Evolutionary conservation across 305 asterid genomes (phyloP), one percentile per base, ranked within the genome.

Genomic region (Plantago lanceolata): DNA sequence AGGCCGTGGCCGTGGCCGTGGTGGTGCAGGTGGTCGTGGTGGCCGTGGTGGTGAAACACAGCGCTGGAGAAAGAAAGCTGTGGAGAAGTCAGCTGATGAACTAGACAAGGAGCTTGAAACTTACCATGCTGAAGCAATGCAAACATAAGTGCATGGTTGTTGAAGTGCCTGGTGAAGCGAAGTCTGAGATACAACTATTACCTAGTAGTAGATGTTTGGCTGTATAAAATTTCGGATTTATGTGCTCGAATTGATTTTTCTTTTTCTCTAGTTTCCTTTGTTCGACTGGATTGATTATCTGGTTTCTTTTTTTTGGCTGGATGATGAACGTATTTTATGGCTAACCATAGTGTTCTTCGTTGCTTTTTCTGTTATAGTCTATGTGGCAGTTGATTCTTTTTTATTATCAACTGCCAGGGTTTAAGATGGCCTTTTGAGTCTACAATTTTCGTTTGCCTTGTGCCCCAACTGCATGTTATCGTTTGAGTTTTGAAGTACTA

Each of bases 101-200:
- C 95, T 87, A 37, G 97, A 89, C 86, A 89, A 85, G 76, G 99
- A 93, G 74, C 80, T 93, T 33, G 97, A 93, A 29, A 84, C 58
- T 65, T 87, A 89, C 66, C 99, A 93, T 19, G 79, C 92, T 0
- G 94, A 82, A 15, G 83, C 96, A 2, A 93, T 89, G 97, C 89
- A 84, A 56, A 59, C 74, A 66, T 88, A 67, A 73, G 28, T 49
- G 24, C 45, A 3, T 3, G 48, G n/a, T 18, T 5, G 48, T 19
- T 48, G 6, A n/a, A n/a, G n/a, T n/a, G n/a, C n/a, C n/a, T n/a
- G n/a, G n/a, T n/a, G n/a, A n/a, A n/a, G 51, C 40, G 48, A 59
- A 37, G 50, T 19, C 31, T 19, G 35, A 40, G 50, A 18, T 57
- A 33, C 40, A 33, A 33, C 40, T 5, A 26, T 24, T 21, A n/a